Conservation (phyloP, 352 stramenopile genomes). For the Globisporangium cederbergense region DNA sequence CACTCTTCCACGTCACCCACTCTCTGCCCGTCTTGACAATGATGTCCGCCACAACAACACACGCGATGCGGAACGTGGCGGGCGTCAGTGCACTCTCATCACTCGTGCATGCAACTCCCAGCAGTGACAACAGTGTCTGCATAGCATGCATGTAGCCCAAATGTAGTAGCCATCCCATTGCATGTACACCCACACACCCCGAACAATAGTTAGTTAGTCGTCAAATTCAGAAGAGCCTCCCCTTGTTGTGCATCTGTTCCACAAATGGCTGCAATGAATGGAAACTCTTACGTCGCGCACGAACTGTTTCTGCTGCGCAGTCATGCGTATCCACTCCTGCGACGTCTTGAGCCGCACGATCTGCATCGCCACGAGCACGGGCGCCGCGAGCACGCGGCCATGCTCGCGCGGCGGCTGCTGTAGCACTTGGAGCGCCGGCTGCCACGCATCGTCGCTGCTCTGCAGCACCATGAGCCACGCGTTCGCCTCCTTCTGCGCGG, state of each 20-base stretch:
- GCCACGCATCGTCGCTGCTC: slow-evolving; percentile 49
- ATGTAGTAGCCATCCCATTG: slow-evolving; percentile 17
- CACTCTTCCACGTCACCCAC: slow-evolving; percentile 44
- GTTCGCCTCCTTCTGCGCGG: slow-evolving; percentile 53
- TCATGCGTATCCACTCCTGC: slow-evolving; percentile 42
- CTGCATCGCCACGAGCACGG: slow-evolving; percentile 65
- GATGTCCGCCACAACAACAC: slow-evolving; percentile 44
- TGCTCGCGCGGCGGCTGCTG: slow-evolving; percentile 25
- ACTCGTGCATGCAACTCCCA: slow-evolving; percentile 29
- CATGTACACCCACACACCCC: slow-evolving; percentile 3
- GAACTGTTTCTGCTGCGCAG: slow-evolving; percentile 27
- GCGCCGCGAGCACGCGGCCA: slow-evolving; percentile 20
- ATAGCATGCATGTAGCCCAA: not conserved
- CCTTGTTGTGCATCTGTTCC: not conserved
- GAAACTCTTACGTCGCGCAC: slow-evolving; percentile 39
- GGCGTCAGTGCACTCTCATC: slow-evolving; percentile 19
- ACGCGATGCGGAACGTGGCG: slow-evolving; percentile 36
- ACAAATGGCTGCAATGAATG: not conserved
- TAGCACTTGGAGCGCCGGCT: slow-evolving; percentile 52
- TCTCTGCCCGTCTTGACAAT: slow-evolving; percentile 40
- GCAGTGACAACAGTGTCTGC: slow-evolving; percentile 47
- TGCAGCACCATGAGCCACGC: slow-evolving; percentile 71
- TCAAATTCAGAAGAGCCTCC: not conserved
- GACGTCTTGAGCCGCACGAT: slow-evolving; percentile 65
- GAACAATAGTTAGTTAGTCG: not conserved